Evolutionary conservation across 179 eudicot genomes (phyloP).

Genomic region (Actinidia chinensis): DNA sequence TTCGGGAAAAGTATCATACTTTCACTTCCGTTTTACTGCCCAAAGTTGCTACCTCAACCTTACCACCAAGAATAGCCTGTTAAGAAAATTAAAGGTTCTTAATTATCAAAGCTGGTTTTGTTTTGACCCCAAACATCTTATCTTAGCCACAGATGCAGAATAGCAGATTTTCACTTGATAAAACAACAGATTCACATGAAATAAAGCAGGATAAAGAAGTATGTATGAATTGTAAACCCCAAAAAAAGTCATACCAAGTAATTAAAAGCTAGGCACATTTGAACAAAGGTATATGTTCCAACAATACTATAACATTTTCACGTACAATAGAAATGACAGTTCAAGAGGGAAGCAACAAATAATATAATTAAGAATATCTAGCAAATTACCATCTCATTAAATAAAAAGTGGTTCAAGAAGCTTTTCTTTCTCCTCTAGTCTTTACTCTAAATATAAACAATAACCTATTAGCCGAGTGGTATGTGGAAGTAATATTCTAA

Average conservation of each 20-base stretch:
- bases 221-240: background rate
- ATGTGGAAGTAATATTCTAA: background rate
- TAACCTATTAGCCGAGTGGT: background rate
- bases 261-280: background rate
- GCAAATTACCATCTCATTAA: background rate
- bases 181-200: background rate
- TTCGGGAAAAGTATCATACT: conserved; percentile 44
- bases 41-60: conserved; percentile 79
- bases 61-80: conserved; percentile 93
- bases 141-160: background rate
- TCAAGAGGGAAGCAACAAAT: background rate
- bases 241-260: background rate
- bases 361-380: background rate
- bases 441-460: background rate
- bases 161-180: conserved; percentile 8
- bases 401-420: background rate
- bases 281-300: background rate
- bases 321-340: background rate
- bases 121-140: background rate
- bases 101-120: conserved; percentile 3
- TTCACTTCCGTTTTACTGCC: conserved; percentile 53
- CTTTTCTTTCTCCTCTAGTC: background rate
- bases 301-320: background rate
- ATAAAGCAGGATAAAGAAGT: background rate
- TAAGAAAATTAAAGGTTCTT: conserved; percentile 17